A percentile compares a stretch with the other conserved stretches of the same genome.
These are phyloP conservation scores for Monosporozyma unispora DNA, from an alignment of 805 yeast genomes.

Conservation along the genomic window DNA sequence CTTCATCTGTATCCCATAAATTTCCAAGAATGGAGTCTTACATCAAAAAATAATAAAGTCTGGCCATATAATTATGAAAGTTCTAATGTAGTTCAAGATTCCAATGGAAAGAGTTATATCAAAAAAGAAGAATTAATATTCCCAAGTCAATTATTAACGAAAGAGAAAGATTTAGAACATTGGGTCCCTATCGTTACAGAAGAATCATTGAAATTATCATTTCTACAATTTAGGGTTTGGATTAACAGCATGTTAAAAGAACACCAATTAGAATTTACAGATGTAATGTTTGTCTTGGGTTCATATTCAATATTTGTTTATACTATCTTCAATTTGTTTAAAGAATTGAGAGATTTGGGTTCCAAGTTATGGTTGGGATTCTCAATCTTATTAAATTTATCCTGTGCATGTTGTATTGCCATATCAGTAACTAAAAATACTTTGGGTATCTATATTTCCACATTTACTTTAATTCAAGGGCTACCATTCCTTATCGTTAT, in stretches of 20 bases:
- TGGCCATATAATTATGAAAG: constrained; percentile 13
- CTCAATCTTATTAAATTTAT: constrained; percentile 69
- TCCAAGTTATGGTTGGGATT: constrained; percentile 83
- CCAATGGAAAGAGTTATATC: constrained; percentile 15
- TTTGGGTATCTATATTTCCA: constrained; percentile 52
- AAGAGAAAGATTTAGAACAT: background rate
- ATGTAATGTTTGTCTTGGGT: constrained; percentile 62
- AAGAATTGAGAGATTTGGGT: constrained; percentile 67
- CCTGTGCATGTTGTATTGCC: constrained; percentile 78
- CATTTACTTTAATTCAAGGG: constrained; percentile 76
- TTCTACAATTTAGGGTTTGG: background rate
- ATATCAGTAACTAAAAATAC: constrained; percentile 49
- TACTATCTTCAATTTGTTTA: constrained; percentile 63
- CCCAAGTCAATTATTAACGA: constrained; percentile 6
- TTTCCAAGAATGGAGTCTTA: constrained; percentile 11
- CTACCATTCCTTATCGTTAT: constrained; percentile 87
- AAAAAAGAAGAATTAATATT: constrained; percentile 15
- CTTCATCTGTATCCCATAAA: constrained; percentile 24
- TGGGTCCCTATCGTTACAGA: background rate
- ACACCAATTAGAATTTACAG: constrained; percentile 48
- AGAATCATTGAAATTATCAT: background rate
- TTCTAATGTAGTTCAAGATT: constrained; percentile 21
- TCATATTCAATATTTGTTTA: constrained; percentile 85
- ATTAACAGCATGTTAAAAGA: constrained; percentile 33
- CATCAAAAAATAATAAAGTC: constrained; percentile 4